These are phyloP conservation scores for Cinnamomum micranthum DNA, from an alignment of 164 flowering plant genomes.

Conservation along the genomic window DNA sequence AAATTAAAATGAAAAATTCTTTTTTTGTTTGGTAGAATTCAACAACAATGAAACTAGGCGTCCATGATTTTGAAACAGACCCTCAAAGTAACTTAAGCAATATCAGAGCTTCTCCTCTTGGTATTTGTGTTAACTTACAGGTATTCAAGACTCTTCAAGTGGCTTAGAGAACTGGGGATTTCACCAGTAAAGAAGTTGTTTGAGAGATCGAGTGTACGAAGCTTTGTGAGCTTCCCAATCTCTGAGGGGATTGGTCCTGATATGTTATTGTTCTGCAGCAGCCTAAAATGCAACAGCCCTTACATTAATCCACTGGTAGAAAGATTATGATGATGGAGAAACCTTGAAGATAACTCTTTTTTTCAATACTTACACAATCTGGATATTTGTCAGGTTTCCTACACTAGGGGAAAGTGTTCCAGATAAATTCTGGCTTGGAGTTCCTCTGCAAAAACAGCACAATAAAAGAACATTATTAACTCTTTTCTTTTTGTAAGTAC, in stretches of 20 bases:
- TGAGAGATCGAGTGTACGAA: conserved; percentile 83
- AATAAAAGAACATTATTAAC: conserved; percentile 4
- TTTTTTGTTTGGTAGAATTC: too few species aligned
- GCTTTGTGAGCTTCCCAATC: conserved; percentile 64
- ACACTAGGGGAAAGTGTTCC: conserved; percentile 80
- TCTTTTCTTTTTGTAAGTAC: too few species aligned
- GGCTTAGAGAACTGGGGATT: conserved; percentile 59
- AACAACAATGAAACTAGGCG: too few species aligned
- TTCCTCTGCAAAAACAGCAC: conserved; percentile 51
- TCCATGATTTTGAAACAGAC: not conserved
- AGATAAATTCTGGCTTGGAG: conserved; percentile 81
- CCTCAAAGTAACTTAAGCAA: not conserved
- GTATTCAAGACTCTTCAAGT: conserved; percentile 58
- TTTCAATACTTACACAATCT: conserved; percentile 54
- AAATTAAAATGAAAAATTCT: too few species aligned
- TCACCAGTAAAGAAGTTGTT: conserved; percentile 55
- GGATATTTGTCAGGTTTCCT: conserved; percentile 90
- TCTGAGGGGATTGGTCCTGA: conserved; percentile 75
- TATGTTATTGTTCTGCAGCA: conserved; percentile 76
- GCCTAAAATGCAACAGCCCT: conserved; percentile 49
- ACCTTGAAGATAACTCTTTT: not conserved
- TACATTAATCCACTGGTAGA: conserved; percentile 4
- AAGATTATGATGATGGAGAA: not conserved
- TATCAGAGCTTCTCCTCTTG: not conserved
- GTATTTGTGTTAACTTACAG: conserved; percentile 46